A percentile compares a stretch with the other conserved stretches of the same genome.
Evolutionary conservation across 208 protist species (phyloP).

Genomic region (Acanthamoeba castellanii): DNA sequence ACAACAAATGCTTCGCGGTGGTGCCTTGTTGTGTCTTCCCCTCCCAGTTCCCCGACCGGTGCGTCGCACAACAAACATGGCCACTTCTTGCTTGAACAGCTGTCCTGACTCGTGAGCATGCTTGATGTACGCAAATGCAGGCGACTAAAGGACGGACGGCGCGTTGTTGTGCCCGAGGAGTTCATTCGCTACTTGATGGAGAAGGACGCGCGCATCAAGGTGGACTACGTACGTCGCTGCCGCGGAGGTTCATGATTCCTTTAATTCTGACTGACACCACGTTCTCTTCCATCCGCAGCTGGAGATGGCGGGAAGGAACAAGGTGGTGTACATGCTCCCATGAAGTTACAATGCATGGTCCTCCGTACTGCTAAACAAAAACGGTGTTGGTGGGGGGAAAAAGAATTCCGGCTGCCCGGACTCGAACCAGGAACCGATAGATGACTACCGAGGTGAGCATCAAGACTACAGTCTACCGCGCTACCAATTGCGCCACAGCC

Average conservation of each 20-base stretch:
- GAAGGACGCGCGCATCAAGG: constrained; percentile 24
- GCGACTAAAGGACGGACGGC: constrained; percentile 1
- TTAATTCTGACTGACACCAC: not conserved
- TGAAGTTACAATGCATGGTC: not conserved
- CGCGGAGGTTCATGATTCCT: not conserved
- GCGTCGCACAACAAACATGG: not conserved
- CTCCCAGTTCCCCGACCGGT: constrained; percentile 15
- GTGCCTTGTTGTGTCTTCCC: constrained; percentile 40
- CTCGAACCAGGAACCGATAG: not conserved
- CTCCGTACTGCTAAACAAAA: too few relatives aligned
- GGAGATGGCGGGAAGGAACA: constrained; percentile 37
- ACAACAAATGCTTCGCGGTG: constrained; percentile 51
- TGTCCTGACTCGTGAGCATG: too few relatives aligned
- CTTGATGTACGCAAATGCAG: not conserved
- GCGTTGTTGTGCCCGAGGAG: not conserved
- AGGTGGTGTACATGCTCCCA: constrained; percentile 29
- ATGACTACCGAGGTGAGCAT: not conserved
- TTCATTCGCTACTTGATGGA: constrained; percentile 37
- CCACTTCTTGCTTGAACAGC: not conserved
- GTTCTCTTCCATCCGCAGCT: not conserved
- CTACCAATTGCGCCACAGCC: not conserved
- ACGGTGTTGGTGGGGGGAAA: too few relatives aligned
- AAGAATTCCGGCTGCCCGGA: not conserved
- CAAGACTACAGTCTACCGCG: not conserved
- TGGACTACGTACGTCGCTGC: not conserved